Conservation (phyloP, 2,329 filamentous ascomycete species). For the Rhynchosporium agropyri region DNA sequence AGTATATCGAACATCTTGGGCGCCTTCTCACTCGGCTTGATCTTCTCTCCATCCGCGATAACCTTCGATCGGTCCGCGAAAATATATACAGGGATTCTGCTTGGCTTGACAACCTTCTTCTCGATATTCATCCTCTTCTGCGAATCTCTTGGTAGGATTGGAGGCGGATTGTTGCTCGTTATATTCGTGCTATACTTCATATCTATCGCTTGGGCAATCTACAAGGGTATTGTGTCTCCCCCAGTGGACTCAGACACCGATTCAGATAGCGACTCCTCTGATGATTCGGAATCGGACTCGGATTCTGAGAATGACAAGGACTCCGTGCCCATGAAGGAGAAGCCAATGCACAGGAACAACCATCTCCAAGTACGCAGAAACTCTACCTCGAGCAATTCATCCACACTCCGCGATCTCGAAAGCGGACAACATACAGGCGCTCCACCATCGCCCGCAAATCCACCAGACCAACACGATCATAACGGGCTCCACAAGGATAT, state of each 20-base stretch:
- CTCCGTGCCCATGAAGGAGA: conserved; percentile 20
- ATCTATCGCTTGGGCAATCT: conserved; percentile 50
- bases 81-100: conserved; percentile 49
- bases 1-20: conserved; percentile 58
- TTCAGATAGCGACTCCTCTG: conserved; percentile 44
- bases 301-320: conserved; percentile 18
- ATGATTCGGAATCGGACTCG: conserved; percentile 33
- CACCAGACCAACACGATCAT: conserved; percentile 1
- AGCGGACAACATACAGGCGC: conserved; percentile 15
- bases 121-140: conserved; percentile 42
- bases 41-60: conserved; percentile 45
- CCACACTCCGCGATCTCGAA: conserved; percentile 24
- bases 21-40: conserved; percentile 55
- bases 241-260: conserved; percentile 49
- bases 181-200: conserved; percentile 50
- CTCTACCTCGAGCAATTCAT: conserved; percentile 23
- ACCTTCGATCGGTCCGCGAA: conserved; percentile 52
- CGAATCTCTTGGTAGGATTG: conserved; percentile 41
- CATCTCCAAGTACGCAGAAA: conserved; percentile 10
- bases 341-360: background rate
- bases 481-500: conserved; percentile 13
- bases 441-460: conserved; percentile 8
- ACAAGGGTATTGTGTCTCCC: conserved; percentile 46
- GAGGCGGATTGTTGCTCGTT: conserved; percentile 46
- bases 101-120: conserved; percentile 48